phyloP scores from a whole-genome alignment of 352 stramenopile species.

The Globisporangium carolinianum region DNA sequence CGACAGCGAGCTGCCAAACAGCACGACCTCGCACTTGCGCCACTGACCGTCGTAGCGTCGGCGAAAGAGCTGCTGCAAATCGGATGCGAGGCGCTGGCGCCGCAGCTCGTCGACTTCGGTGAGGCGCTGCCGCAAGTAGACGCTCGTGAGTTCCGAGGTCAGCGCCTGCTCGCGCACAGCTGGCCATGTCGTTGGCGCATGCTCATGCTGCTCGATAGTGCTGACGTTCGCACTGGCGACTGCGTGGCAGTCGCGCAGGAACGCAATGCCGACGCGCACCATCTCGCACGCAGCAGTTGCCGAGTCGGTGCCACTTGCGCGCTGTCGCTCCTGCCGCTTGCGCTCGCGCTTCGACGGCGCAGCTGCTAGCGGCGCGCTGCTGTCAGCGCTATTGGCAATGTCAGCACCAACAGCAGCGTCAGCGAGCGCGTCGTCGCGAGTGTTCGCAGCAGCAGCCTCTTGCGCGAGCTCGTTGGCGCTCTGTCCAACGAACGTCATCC shows the following conservation, averaged over 20 bases:
- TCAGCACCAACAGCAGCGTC: not conserved
- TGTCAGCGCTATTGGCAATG: not conserved
- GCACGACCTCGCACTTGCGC: conserved; percentile 37
- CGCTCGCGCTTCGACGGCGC: conserved; percentile 9
- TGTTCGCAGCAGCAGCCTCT: not conserved
- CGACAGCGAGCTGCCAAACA: conserved; percentile 77
- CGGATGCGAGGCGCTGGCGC: conserved; percentile 25
- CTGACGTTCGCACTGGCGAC: not conserved
- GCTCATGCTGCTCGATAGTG: not conserved
- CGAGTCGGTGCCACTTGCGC: not conserved
- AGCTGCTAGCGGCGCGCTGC: not conserved
- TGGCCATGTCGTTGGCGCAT: conserved; percentile 1
- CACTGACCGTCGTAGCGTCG: conserved; percentile 42
- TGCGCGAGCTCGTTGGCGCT: not conserved
- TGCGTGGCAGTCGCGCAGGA: conserved; percentile 24
- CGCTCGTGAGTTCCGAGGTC: conserved; percentile 24
- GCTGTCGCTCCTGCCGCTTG: conserved; percentile 19
- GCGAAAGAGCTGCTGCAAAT: conserved; percentile 41
- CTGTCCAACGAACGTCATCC: conserved; percentile 27
- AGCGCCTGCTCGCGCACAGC: conserved; percentile 1
- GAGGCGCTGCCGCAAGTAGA: conserved; percentile 42
- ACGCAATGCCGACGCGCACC: conserved; percentile 41
- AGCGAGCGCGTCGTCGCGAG: not conserved
- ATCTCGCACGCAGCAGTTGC: conserved; percentile 23
- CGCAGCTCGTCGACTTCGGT: conserved; percentile 32